Conservation (phyloP, 1,139 yeast genomes). For the Sugiyamaella grinbergsii region DNA sequence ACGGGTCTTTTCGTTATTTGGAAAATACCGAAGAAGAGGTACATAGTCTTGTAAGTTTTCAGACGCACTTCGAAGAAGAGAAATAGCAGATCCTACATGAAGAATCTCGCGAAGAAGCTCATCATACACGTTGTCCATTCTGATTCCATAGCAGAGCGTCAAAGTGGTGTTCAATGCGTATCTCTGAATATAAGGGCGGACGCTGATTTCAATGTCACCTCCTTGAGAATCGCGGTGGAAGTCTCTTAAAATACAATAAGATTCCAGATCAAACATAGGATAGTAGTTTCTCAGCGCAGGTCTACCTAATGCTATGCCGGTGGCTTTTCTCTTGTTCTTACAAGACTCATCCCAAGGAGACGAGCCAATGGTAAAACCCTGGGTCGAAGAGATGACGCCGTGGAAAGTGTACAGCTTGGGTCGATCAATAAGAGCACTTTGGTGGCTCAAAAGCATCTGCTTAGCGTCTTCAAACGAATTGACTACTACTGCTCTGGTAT, state of each 20-base stretch:
- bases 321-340: constrained; percentile 53
- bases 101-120: constrained; percentile 55
- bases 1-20: constrained; percentile 36
- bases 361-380: constrained; percentile 67
- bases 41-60: constrained; percentile 58
- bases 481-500: constrained; percentile 55
- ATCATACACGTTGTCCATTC: constrained; percentile 48
- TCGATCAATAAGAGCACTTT: constrained; percentile 58
- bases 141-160: constrained; percentile 56
- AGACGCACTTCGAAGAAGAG: constrained; percentile 39
- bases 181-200: constrained; percentile 51
- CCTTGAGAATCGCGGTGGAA: constrained; percentile 27
- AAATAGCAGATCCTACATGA: constrained; percentile 52
- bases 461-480: constrained; percentile 55
- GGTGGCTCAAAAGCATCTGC: constrained; percentile 53
- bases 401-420: constrained; percentile 66
- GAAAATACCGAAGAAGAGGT: constrained; percentile 48
- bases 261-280: constrained; percentile 47
- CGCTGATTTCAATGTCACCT: constrained; percentile 44
- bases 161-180: constrained; percentile 58
- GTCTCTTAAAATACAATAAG: constrained; percentile 35
- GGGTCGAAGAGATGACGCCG: constrained; percentile 56
- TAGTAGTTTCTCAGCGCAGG: constrained; percentile 36
- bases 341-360: constrained; percentile 62
- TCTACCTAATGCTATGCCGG: constrained; percentile 51